These are phyloP conservation scores for Nitzschia sp. DNA, from an alignment of 108 stramenopile genomes.

Conservation along the genomic window DNA sequence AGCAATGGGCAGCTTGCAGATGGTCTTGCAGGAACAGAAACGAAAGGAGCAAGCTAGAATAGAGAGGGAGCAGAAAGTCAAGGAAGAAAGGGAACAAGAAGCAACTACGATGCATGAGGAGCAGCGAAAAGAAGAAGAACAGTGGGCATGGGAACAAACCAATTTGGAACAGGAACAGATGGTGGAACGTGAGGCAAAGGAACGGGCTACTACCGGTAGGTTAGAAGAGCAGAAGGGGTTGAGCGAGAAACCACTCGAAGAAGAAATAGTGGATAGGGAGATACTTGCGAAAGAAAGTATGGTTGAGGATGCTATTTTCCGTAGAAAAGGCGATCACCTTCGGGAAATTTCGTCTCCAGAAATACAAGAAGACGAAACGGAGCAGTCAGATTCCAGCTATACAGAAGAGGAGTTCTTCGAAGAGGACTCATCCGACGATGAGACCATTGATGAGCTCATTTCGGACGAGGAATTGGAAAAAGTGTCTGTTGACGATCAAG, in stretches of 20 bases:
- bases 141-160: neutral
- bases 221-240: neutral
- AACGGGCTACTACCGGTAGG: neutral
- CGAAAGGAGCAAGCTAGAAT: neutral
- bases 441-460: neutral
- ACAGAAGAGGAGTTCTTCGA: neutral
- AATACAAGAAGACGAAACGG: neutral
- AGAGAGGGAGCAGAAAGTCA: neutral
- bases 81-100: conserved; percentile 2
- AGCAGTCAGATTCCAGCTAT: neutral
- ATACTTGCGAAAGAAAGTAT: neutral
- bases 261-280: neutral
- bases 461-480: conserved; percentile 10
- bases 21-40: neutral
- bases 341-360: neutral
- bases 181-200: neutral
- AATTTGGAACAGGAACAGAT: neutral
- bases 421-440: neutral
- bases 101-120: neutral
- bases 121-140: neutral
- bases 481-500: neutral
- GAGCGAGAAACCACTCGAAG: neutral
- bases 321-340: neutral
- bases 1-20: neutral
- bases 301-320: conserved; percentile 2